A percentile compares a stretch with the other conserved stretches of the same genome.
These are phyloP conservation scores for Globisporangium nagaii DNA, from an alignment of 352 stramenopile genomes.

Conservation along the genomic window DNA sequence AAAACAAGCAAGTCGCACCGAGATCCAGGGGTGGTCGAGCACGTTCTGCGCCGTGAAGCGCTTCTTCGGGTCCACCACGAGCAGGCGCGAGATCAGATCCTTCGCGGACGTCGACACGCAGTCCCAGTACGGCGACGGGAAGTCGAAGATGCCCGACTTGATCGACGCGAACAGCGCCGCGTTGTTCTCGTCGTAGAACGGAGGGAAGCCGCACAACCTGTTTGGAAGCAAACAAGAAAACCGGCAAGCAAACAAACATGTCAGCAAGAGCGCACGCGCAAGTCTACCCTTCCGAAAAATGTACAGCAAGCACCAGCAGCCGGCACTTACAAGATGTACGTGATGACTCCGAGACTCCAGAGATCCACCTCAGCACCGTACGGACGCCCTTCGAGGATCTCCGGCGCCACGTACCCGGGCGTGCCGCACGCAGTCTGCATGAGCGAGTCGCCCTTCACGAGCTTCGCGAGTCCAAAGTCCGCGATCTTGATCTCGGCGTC, in stretches of 20 bases:
- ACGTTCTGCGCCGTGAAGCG: slow-evolving; percentile 85
- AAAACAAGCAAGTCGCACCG: slow-evolving; percentile 16
- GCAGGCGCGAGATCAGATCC: slow-evolving; percentile 88
- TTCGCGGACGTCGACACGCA: slow-evolving; percentile 89
- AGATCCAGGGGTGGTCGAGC: slow-evolving; percentile 83
- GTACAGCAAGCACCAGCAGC: not conserved
- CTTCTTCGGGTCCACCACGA: slow-evolving; percentile 88
- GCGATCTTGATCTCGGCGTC: slow-evolving; percentile 93
- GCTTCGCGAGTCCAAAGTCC: slow-evolving; percentile 89
- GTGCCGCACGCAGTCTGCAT: slow-evolving; percentile 95
- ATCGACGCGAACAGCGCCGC: slow-evolving; percentile 86
- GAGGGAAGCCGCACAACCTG: slow-evolving; percentile 90
- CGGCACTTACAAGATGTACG: slow-evolving; percentile 89
- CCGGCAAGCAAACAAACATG: slow-evolving; percentile 8
- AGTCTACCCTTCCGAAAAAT: not conserved
- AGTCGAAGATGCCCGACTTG: slow-evolving; percentile 89
- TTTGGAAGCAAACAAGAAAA: slow-evolving; percentile 27
- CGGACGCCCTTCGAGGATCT: slow-evolving; percentile 91
- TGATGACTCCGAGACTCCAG: slow-evolving; percentile 96
- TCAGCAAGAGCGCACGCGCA: not conserved
- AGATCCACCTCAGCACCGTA: slow-evolving; percentile 95
- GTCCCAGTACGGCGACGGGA: slow-evolving; percentile 93
- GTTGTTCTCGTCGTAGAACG: slow-evolving; percentile 95
- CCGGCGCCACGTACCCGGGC: slow-evolving; percentile 94
- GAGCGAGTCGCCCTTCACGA: slow-evolving; percentile 90